These are phyloP conservation scores for Pleoardoris graminearum DNA, from an alignment of 2,329 filamentous ascomycete genomes.

Conservation along the genomic window DNA sequence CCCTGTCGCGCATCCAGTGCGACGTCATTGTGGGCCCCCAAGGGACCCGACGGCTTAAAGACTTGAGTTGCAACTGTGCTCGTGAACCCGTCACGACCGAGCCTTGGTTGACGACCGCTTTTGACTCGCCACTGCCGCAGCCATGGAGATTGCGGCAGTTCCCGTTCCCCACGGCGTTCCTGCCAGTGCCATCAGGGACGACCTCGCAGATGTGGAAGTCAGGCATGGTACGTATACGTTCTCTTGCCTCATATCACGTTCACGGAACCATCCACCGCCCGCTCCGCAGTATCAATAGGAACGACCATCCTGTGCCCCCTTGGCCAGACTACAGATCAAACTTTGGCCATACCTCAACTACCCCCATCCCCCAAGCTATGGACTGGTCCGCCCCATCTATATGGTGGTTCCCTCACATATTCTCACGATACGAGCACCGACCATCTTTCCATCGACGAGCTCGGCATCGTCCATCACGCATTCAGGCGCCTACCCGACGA, in stretches of 20 bases:
- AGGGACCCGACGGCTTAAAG: background rate
- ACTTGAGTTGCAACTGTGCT: background rate
- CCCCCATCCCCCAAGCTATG: too few species aligned
- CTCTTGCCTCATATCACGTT: background rate
- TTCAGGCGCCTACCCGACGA: too few species aligned
- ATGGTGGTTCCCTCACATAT: too few species aligned
- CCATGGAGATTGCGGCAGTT: constrained; percentile 1
- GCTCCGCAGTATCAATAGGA: background rate
- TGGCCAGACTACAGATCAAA: too few species aligned
- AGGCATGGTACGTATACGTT: constrained; percentile 3
- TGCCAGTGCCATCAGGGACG: background rate
- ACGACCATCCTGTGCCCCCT: too few species aligned
- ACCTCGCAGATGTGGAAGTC: constrained; percentile 2
- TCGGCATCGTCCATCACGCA: too few species aligned
- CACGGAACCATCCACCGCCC: constrained; percentile 25
- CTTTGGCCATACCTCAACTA: too few species aligned
- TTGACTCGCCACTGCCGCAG: too few species aligned
- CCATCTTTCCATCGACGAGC: too few species aligned
- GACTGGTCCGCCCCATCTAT: too few species aligned
- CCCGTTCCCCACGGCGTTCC: constrained; percentile 5
- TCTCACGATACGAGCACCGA: too few species aligned
- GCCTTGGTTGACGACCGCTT: background rate
- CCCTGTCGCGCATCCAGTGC: background rate
- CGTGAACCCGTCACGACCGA: background rate
- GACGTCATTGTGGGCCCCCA: background rate